phyloP scores from a whole-genome alignment of 2,329 filamentous ascomycete species.

The Ophiosphaerella korrae region DNA sequence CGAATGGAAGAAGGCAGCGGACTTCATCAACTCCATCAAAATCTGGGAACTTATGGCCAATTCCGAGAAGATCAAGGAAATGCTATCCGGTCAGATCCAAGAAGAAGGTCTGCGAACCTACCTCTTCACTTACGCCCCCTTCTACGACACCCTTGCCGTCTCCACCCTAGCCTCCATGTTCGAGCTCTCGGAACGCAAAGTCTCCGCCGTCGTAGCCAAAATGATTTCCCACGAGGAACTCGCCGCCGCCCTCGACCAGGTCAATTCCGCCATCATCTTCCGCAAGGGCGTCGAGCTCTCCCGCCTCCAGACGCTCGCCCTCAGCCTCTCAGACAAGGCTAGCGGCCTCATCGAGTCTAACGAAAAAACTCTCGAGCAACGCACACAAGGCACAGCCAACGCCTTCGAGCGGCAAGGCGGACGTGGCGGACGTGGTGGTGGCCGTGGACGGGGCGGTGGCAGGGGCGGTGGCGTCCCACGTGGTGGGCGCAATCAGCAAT shows the following conservation, averaged over 20 bases:
- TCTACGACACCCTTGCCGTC: constrained; percentile 95
- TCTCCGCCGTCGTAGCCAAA: constrained; percentile 93
- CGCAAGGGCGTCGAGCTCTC: constrained; percentile 98
- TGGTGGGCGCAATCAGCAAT: constrained; percentile 72
- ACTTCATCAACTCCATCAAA: constrained; percentile 97
- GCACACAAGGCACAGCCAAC: constrained; percentile 93
- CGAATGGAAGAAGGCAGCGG: constrained; percentile 96
- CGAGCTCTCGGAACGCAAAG: constrained; percentile 88
- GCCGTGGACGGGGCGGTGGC: constrained; percentile 52
- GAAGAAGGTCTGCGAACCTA: constrained; percentile 98
- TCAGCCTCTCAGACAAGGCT: constrained; percentile 94
- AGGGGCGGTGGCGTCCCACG: constrained; percentile 63
- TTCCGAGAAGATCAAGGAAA: constrained; percentile 89
- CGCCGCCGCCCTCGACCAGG: constrained; percentile 93
- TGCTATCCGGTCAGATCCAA: constrained; percentile 98
- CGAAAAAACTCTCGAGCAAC: constrained; percentile 94
- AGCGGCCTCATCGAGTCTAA: constrained; percentile 95
- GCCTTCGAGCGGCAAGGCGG: constrained; percentile 93
- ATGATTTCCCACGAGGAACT: constrained; percentile 99
- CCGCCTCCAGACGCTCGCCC: constrained; percentile 89
- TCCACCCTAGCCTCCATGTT: constrained; percentile 91
- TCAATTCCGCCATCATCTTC: constrained; percentile 97
- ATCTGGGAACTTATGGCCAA: constrained; percentile 99
- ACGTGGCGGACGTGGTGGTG: constrained; percentile 63
- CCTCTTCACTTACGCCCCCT: constrained; percentile 98